phyloP scores from a whole-genome alignment of 2,329 filamentous ascomycete genomes.

The Pseudopyricularia javanii region DNA sequence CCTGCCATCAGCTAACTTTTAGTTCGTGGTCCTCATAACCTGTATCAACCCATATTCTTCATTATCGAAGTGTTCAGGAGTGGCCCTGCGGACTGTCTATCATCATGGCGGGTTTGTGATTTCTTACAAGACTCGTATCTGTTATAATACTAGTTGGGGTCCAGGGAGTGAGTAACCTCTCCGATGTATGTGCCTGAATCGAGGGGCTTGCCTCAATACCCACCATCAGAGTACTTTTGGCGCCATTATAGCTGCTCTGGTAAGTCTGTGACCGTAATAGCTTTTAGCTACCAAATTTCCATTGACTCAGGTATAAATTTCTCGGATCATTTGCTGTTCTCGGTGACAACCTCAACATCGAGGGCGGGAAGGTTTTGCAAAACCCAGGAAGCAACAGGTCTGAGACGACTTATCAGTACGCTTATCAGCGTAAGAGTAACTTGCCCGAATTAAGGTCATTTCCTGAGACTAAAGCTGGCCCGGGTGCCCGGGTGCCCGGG shows the following conservation, averaged over 20 bases:
- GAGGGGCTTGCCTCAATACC: neutral
- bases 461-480: neutral
- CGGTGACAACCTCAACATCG: neutral
- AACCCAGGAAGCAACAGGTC: neutral
- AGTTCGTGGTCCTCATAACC: too few relatives aligned
- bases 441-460: neutral
- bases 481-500: neutral
- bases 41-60: too few relatives aligned
- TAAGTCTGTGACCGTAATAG: neutral
- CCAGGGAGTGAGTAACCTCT: neutral
- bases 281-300: too few relatives aligned
- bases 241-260: neutral
- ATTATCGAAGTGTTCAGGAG: too few relatives aligned
- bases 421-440: neutral
- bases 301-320: neutral
- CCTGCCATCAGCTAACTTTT: too few relatives aligned
- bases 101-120: too few relatives aligned
- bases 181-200: neutral
- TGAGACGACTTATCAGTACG: neutral
- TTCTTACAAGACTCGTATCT: too few relatives aligned
- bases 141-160: neutral
- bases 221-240: neutral
- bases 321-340: neutral
- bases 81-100: too few relatives aligned
- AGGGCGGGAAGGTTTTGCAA: neutral